Conservation (phyloP, 352 stramenopile species). For the Phytophthora agathidicida region DNA sequence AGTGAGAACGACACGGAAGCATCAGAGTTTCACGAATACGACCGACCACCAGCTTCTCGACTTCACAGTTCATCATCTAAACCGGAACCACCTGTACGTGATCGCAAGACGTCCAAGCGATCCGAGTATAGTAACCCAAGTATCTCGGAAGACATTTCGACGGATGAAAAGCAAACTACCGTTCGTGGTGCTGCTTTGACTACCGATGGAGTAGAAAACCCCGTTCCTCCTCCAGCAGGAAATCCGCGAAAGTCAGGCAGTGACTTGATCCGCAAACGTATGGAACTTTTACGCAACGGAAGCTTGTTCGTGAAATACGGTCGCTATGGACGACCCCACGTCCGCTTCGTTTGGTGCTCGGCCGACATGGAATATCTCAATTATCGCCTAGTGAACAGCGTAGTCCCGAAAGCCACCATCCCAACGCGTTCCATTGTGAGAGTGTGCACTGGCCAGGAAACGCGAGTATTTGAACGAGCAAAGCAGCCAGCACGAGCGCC, state of each 20-base stretch:
- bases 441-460: slow-evolving; percentile 56
- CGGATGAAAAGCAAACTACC: slow-evolving; percentile 13
- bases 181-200: slow-evolving; percentile 16
- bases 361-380: slow-evolving; percentile 75
- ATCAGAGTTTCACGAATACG: slow-evolving; percentile 28
- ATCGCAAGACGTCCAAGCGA: slow-evolving; percentile 2
- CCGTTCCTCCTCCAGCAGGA: background rate
- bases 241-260: slow-evolving; percentile 40
- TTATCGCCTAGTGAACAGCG: slow-evolving; percentile 65
- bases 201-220: slow-evolving; percentile 1
- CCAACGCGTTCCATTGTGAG: slow-evolving; percentile 52
- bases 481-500: slow-evolving; percentile 53
- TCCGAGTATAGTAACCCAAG: slow-evolving; percentile 28
- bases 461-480: slow-evolving; percentile 68
- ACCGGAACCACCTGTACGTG: background rate
- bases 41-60: slow-evolving; percentile 10
- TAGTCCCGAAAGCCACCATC: slow-evolving; percentile 60
- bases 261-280: slow-evolving; percentile 67
- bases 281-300: slow-evolving; percentile 74
- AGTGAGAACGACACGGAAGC: slow-evolving; percentile 61
- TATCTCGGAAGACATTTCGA: slow-evolving; percentile 6
- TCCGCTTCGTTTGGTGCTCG: slow-evolving; percentile 85
- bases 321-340: slow-evolving; percentile 73
- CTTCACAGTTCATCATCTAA: slow-evolving; percentile 5
- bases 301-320: slow-evolving; percentile 85